Percentiles rank a stretch among this genome's conserved stretches.
Evolutionary conservation across 371 early-diverging fungal species (phyloP).

Genomic region (Funneliformis caledonium): DNA sequence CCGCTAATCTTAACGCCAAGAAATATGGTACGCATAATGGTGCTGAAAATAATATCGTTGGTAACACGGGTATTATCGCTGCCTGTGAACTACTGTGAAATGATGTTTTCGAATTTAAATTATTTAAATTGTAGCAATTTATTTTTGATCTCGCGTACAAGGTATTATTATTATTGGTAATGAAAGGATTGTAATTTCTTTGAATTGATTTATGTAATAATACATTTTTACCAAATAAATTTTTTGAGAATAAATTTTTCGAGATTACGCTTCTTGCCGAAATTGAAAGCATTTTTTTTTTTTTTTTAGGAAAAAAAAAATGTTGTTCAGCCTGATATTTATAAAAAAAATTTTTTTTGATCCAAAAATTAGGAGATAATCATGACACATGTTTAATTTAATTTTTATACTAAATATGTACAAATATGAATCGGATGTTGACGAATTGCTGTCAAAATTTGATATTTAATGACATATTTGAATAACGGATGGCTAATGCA

Average conservation of each 20-base stretch:
- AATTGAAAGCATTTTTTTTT: neutral
- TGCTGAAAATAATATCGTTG: slow-evolving; percentile 16
- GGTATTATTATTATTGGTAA: too few species aligned
- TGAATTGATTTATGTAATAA: neutral
- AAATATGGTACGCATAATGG: slow-evolving; percentile 30
- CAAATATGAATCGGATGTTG: too few species aligned
- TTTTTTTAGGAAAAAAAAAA: too few species aligned
- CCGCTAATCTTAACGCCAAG: neutral
- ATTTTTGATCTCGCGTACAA: too few species aligned
- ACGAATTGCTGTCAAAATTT: too few species aligned
- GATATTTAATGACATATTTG: too few species aligned
- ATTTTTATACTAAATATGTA: too few species aligned
- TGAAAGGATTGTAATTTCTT: neutral
- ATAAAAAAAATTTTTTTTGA: too few species aligned
- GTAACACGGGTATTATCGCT: slow-evolving; percentile 1
- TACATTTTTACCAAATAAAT: neutral
- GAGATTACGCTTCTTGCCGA: neutral
- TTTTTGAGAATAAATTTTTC: neutral
- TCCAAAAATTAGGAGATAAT: too few species aligned
- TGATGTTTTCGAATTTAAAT: neutral
- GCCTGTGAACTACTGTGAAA: neutral
- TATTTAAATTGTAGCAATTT: neutral
- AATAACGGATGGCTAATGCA: too few species aligned
- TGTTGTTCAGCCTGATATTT: too few species aligned
- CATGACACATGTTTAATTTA: too few species aligned